Base-by-base conservation (phyloP, 306 rosid species). In the Quercus dentata region DNA sequence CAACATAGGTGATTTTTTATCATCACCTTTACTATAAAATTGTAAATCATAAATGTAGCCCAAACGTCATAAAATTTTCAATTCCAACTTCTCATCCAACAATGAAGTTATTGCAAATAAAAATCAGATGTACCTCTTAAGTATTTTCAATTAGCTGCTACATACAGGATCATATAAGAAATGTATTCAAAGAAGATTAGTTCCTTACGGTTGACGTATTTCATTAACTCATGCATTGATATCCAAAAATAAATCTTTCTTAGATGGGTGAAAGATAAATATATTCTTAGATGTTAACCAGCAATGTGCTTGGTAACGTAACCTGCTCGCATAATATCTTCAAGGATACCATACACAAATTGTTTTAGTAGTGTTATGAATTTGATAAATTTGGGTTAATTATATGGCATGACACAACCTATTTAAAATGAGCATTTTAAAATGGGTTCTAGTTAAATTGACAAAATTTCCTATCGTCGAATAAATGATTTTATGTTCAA, bases 181-280 rank as follows among this genome's bases (percentile, higher is more conserved):
- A 18, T 58, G 30, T 58, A 2, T 21, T 9, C 9, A 58, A 10
- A 18, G 28, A 58, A 20, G 38, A 30, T 19, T 9, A 75, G 76
- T 87, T 79, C 58, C 81, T 73, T 85, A 44, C 68, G 72, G 23
- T 80, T 51, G 44, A 84, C 38, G 81, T 74, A 49, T 56, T 33
- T 67, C 49, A 75, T 70, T 74, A 80, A 72, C 70, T 31, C 64
- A 44, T 73, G 80, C 69, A 80, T 57, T 73, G 44, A 33, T 59
- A 28, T 59, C 31, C 15, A 59, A 59, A 59, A 59, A 59, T 9
- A 57, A 57, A 20, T 20, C 27, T 57, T 57, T 19, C 23, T 20
- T 57, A 20, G 5, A 58, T 6, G 21, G 13, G 23, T 20, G 27
- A 56, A n/a, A 58, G 11, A 58, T 6, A n/a, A 20, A 19, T 57